phyloP scores from a whole-genome alignment of 2,329 filamentous ascomycete genomes.

The Sclerotinia glacialis region DNA sequence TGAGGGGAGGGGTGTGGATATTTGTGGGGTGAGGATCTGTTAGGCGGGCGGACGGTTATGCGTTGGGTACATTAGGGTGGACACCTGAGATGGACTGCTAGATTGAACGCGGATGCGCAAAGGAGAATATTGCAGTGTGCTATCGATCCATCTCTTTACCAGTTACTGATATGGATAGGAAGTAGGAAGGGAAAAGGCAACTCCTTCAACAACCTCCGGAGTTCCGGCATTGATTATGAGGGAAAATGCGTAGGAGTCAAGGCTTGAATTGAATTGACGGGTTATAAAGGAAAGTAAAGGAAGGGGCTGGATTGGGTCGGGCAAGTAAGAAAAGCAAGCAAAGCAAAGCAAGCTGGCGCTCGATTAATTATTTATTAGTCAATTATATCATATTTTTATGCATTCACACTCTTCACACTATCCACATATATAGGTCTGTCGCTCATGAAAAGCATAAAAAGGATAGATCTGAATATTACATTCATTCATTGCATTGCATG shows the following conservation, averaged over 20 bases:
- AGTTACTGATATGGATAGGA: too few relatives aligned
- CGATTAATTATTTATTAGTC: background rate
- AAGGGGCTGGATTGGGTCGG: background rate
- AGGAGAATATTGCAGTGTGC: too few relatives aligned
- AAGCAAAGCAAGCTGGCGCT: background rate
- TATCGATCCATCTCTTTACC: background rate
- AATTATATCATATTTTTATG: background rate
- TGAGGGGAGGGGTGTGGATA: conserved; percentile 66
- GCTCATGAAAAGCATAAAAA: background rate
- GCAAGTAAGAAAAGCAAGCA: background rate
- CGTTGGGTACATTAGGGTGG: too few relatives aligned
- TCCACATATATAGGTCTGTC: too few relatives aligned
- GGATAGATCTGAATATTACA: background rate
- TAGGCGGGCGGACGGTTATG: conserved; percentile 37
- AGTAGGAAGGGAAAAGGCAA: background rate
- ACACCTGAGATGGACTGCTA: too few relatives aligned
- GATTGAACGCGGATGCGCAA: too few relatives aligned
- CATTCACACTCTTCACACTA: background rate
- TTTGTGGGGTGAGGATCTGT: conserved; percentile 72
- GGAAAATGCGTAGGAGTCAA: background rate
- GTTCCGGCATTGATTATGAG: background rate
- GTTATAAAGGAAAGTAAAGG: background rate
- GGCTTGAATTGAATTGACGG: background rate
- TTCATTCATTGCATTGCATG: background rate
- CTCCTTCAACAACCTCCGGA: background rate